Percentiles rank a stretch among this genome's conserved stretches.
Conservation (phyloP, 768 basidiomycete genomes). For the Galerina sulciceps region DNA sequence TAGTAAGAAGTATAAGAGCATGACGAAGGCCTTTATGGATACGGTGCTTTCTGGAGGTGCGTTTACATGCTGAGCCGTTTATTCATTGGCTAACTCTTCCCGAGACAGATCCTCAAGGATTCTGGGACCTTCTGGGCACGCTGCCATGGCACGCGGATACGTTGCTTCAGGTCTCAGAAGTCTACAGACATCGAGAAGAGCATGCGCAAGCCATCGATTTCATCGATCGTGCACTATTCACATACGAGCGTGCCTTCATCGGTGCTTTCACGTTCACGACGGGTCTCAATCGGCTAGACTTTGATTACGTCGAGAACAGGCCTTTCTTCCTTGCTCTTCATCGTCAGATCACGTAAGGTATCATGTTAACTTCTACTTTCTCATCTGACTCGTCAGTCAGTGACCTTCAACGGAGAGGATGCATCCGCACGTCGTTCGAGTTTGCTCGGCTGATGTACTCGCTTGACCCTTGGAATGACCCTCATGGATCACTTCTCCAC, state of each 20-base stretch:
- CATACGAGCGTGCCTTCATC: conserved; percentile 89
- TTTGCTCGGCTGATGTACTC: conserved; percentile 85
- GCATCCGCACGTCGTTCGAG: conserved; percentile 88
- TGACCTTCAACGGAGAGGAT: conserved; percentile 87
- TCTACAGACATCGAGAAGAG: conserved; percentile 88
- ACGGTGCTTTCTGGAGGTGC: conserved; percentile 82
- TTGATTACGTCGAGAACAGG: conserved; percentile 88
- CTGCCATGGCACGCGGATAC: conserved; percentile 95
- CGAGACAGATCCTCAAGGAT: conserved; percentile 72
- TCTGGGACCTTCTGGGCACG: conserved; percentile 75
- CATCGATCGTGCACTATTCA: conserved; percentile 91
- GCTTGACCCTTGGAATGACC: conserved; percentile 87
- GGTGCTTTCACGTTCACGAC: conserved; percentile 85
- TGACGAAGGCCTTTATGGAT: conserved; percentile 80
- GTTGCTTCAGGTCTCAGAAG: conserved; percentile 82
- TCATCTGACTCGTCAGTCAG: conserved; percentile 37
- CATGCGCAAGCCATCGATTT: conserved; percentile 84
- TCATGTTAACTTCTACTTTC: background rate
- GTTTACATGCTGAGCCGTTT: conserved; percentile 21
- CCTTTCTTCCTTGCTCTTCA: conserved; percentile 91
- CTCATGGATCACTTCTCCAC: conserved; percentile 83
- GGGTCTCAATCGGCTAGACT: conserved; percentile 85
- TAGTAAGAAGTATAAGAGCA: conserved; percentile 79
- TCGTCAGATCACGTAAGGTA: conserved; percentile 74
- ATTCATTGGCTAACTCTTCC: background rate